These are phyloP conservation scores for Penicillium corylophilum DNA, from an alignment of 2,329 filamentous ascomycete genomes.

Conservation along the genomic window DNA sequence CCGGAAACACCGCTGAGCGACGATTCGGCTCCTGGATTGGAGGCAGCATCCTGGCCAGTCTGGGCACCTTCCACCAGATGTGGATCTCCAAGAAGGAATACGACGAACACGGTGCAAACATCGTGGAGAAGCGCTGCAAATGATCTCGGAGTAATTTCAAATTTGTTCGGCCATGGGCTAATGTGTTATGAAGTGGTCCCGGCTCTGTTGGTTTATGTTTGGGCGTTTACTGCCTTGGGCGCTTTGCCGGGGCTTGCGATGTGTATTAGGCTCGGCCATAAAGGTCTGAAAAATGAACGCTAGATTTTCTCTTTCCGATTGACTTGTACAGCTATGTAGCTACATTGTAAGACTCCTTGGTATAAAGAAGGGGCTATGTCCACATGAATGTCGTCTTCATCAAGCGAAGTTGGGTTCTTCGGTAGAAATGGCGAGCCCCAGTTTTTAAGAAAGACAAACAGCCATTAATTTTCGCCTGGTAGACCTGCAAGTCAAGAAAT, in stretches of 20 bases:
- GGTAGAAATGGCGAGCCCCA: too few species aligned
- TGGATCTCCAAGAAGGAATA: constrained; percentile 99
- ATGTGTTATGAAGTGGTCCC: constrained; percentile 16
- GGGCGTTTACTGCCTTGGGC: constrained; percentile 18
- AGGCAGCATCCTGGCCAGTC: constrained; percentile 88
- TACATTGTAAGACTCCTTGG: neutral
- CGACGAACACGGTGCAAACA: constrained; percentile 84
- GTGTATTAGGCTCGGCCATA: constrained; percentile 10
- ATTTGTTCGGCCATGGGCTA: constrained; percentile 9
- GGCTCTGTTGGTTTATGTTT: constrained; percentile 7
- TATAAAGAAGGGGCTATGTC: neutral
- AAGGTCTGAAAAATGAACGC: constrained; percentile 16
- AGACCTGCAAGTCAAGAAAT: too few species aligned
- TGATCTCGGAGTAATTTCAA: constrained; percentile 38
- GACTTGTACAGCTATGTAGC: neutral
- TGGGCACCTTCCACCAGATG: constrained; percentile 99
- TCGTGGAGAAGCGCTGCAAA: constrained; percentile 96
- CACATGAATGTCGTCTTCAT: too few species aligned
- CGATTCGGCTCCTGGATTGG: constrained; percentile 95
- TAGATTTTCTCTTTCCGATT: constrained; percentile 3
- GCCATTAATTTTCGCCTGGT: too few species aligned
- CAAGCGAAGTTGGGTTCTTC: too few species aligned
- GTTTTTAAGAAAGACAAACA: too few species aligned
- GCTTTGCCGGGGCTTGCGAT: constrained; percentile 16
- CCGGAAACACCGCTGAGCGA: constrained; percentile 81